Base-by-base conservation (phyloP, 2,329 filamentous ascomycete genomes). In the Byssochlamys sp. region DNA sequence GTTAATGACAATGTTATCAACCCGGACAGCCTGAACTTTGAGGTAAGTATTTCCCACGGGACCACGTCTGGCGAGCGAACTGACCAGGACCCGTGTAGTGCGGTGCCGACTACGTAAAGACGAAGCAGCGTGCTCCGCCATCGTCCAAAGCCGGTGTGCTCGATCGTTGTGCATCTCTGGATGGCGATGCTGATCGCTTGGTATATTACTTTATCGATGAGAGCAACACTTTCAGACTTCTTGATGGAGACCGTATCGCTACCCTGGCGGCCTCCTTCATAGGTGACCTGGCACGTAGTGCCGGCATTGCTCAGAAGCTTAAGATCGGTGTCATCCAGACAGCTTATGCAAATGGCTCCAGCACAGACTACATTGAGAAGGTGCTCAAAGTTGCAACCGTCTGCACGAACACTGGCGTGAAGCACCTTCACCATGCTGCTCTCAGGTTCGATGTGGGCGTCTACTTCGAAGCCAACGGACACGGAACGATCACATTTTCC, bases 381-480 rank as follows among this genome's bases (percentile, higher is more conserved):
- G 87, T 89, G 62, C 82, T 97, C 57, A 88, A 89, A 68, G 84
- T 99, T 49, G 91, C 91, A 53, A 90, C 96, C 25, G 86, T 95
- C 59, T 96, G 89, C 81, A 97, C 94, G 1, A 86, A 90, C 12
- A 99, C 94, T 0, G 94, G 94, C 63, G 94, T 99, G 61, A 99
- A 99, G 80, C 89, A 96, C 75, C 83, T 99, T 61, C 94, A 99
- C 76, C 94, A 97, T 70, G 94, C 90, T n/a, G 94, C 94, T 45
- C 86, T 89, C 67, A 89, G 91, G 63, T 96, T 95, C 66, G 94
- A 99, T 67, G 86, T 97, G 57, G 94, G 94, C 58, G 90, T 97
- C 55, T 99, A 99, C 78, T 99, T 99, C 68, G 94, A 99, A 78
- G 94, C 94, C 63, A 99, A 99, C 71, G 94, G 94, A 29, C 94